Conservation (phyloP, 2,329 filamentous ascomycete species). For the Fusarium sp. region DNA sequence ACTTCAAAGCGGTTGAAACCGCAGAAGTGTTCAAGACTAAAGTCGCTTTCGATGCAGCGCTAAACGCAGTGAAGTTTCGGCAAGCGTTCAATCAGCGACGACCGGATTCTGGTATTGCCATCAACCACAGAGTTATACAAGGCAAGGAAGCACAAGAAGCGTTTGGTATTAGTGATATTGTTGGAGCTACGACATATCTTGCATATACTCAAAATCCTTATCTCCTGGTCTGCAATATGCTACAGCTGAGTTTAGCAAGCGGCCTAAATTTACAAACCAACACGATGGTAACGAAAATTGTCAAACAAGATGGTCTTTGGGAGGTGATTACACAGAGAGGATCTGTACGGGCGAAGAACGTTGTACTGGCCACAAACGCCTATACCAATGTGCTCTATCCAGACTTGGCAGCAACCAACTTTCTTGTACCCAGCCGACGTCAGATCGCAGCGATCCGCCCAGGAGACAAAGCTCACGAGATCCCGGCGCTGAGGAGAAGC, state of each 20-base stretch:
- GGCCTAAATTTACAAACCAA: constrained; percentile 1
- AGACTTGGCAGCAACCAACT: background rate
- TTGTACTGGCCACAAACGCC: background rate
- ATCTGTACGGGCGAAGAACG: background rate
- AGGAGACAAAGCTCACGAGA: background rate
- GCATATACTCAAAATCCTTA: constrained; percentile 1
- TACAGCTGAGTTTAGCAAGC: background rate
- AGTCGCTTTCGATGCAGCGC: background rate
- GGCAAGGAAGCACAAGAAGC: background rate
- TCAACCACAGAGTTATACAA: background rate
- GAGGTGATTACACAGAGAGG: background rate
- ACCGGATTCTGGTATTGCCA: background rate
- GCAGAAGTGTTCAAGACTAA: background rate
- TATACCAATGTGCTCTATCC: background rate
- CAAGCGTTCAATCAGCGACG: background rate
- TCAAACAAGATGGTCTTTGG: background rate
- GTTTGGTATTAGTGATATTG: background rate
- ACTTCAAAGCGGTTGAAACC: background rate
- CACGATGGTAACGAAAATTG: background rate
- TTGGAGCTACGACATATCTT: background rate
- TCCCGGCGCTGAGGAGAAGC: background rate
- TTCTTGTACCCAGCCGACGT: background rate
- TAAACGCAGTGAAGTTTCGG: background rate
- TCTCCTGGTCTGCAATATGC: background rate
- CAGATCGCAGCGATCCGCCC: background rate